A percentile compares a stretch with the other conserved stretches of the same genome.
Evolutionary conservation across 805 yeast species (phyloP).

Genomic region (Zygotorulaspora sp.): DNA sequence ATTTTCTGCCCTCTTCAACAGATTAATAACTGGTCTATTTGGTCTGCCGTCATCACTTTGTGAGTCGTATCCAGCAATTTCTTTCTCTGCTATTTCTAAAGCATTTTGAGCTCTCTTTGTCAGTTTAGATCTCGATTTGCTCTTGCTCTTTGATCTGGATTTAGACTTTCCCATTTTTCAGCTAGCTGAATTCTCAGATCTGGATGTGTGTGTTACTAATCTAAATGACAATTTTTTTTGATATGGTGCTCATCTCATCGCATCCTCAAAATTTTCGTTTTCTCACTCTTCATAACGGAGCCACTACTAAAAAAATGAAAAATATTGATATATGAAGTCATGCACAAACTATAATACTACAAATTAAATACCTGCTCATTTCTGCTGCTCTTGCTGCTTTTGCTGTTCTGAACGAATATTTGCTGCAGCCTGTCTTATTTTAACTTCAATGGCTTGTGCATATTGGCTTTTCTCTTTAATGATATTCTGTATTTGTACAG

Average conservation of each 20-base stretch:
- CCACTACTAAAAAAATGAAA: background rate
- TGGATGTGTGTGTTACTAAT: no score
- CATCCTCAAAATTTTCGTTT: constrained; percentile 12
- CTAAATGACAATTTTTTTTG: no score
- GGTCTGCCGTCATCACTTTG: constrained; percentile 30
- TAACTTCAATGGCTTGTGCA: constrained; percentile 31
- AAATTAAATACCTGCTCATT: background rate
- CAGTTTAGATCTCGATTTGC: constrained; percentile 29
- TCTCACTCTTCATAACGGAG: background rate
- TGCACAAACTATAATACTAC: background rate
- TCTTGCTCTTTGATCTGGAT: constrained; percentile 21
- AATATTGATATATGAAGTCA: no score
- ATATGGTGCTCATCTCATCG: constrained; percentile 16
- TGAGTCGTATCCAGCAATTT: constrained; percentile 31
- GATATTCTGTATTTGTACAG: constrained; percentile 66
- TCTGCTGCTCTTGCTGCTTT: constrained; percentile 4
- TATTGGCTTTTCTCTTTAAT: constrained; percentile 66
- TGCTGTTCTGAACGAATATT: constrained; percentile 33
- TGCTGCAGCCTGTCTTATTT: constrained; percentile 30
- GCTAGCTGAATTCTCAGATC: no score
- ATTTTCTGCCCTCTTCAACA: constrained; percentile 27
- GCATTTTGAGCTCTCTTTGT: constrained; percentile 45
- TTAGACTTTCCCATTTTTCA: background rate
- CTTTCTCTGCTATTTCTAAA: constrained; percentile 46
- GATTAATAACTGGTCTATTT: constrained; percentile 39